Conservation (phyloP, 345 rosid species). For the Reutealis trisperma region DNA sequence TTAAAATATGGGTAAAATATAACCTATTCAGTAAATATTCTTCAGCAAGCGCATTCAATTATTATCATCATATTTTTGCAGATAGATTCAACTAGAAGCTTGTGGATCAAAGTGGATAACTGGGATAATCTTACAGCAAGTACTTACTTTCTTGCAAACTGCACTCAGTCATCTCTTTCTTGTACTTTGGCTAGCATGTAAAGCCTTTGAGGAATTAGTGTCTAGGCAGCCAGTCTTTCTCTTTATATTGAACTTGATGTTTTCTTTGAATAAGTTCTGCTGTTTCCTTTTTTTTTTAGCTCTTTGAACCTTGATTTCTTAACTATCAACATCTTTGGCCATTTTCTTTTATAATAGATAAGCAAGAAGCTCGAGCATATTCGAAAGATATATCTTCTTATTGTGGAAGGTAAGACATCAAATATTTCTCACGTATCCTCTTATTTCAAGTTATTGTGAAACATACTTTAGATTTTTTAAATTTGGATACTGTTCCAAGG, state of each 20-base stretch:
- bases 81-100: constrained; percentile 49
- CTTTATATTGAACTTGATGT: constrained; percentile 1
- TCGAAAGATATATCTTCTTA: constrained; percentile 84
- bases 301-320: neutral
- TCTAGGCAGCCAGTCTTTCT: neutral
- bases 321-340: neutral
- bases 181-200: neutral
- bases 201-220: neutral
- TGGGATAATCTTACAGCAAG: constrained; percentile 61
- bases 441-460: neutral
- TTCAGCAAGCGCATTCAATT: neutral
- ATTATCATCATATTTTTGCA: constrained; percentile 35
- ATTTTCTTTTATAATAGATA: constrained; percentile 46
- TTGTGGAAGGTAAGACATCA: constrained; percentile 78
- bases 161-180: neutral
- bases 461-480: neutral
- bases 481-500: neutral
- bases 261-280: neutral
- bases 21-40: neutral
- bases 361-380: constrained; percentile 87
- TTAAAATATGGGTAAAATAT: neutral
- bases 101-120: constrained; percentile 68
- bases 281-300: neutral
- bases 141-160: constrained; percentile 29
- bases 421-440: neutral